Conservation (phyloP, 2,329 filamentous ascomycete species). For the Geoglossum cookeanum region DNA sequence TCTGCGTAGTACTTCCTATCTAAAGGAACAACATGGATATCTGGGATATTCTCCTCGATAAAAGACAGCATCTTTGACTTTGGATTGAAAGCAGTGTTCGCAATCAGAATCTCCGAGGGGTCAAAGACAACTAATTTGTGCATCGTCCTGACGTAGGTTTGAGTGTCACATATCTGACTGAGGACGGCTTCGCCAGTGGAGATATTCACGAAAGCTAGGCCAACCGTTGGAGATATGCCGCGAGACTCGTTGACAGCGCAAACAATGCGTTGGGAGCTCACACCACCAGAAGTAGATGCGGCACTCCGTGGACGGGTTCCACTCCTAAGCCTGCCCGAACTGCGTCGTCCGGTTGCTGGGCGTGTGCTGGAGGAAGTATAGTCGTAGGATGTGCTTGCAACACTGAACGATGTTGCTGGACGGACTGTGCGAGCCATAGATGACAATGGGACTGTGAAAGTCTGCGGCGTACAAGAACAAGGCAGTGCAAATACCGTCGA, state of each 20-base stretch:
- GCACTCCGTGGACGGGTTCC: constrained; percentile 30
- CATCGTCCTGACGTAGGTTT: constrained; percentile 74
- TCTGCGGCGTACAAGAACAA: not conserved
- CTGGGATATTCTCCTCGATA: constrained; percentile 50
- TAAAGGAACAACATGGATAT: constrained; percentile 41
- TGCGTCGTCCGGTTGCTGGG: constrained; percentile 7
- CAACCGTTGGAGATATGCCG: constrained; percentile 68
- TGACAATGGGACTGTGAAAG: not conserved
- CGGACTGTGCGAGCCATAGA: not conserved
- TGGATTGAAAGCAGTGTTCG: constrained; percentile 47
- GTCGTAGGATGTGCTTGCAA: not conserved
- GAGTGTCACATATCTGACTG: constrained; percentile 82
- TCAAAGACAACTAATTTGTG: constrained; percentile 71
- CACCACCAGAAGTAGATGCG: constrained; percentile 36
- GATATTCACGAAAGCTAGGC: constrained; percentile 72
- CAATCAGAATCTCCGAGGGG: constrained; percentile 62
- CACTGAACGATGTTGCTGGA: not conserved
- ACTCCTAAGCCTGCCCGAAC: constrained; percentile 23
- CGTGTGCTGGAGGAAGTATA: not conserved
- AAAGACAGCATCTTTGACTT: constrained; percentile 58
- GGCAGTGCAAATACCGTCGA: not conserved
- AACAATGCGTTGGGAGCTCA: constrained; percentile 50
- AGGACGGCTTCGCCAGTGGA: constrained; percentile 68
- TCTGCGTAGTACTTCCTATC: constrained; percentile 78
- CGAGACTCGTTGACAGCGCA: constrained; percentile 78